Evolutionary conservation across 441 rosid species (phyloP).

Genomic region (Theobroma grandiflorum): DNA sequence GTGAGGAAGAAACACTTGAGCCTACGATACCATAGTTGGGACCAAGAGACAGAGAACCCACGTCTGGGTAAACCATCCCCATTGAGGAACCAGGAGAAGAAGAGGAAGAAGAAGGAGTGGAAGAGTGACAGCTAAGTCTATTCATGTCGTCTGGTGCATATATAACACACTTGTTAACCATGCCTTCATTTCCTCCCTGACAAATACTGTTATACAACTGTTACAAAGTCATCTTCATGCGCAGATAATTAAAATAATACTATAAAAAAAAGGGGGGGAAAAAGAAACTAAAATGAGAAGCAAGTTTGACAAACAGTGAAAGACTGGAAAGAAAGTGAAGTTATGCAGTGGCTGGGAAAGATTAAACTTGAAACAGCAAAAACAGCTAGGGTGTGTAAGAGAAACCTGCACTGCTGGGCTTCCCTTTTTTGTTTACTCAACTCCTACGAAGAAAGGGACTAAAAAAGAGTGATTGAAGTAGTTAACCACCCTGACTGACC

Average conservation of each 20-base stretch:
- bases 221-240: slow-evolving; percentile 46
- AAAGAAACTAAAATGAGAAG: neutral
- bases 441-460: neutral
- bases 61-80: slow-evolving; percentile 53
- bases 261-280: neutral
- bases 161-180: slow-evolving; percentile 40
- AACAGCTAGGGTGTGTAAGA: neutral
- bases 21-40: slow-evolving; percentile 32
- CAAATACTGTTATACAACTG: slow-evolving; percentile 70
- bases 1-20: slow-evolving; percentile 37
- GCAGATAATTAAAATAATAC: slow-evolving; percentile 5
- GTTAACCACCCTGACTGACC: slow-evolving; percentile 5
- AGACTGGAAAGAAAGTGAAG: neutral
- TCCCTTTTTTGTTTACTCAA: neutral
- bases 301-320: slow-evolving; percentile 21
- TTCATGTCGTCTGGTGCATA: slow-evolving; percentile 34
- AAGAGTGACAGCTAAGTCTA: slow-evolving; percentile 27
- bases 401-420: neutral
- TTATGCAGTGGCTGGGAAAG: neutral
- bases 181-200: slow-evolving; percentile 49
- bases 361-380: slow-evolving; percentile 7
- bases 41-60: slow-evolving; percentile 61
- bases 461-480: neutral
- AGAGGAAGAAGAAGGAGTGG: slow-evolving; percentile 25
- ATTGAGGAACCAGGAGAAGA: slow-evolving; percentile 38